A percentile compares a stretch with the other conserved stretches of the same genome.
Conservation (phyloP, 495 filamentous ascomycete species). For the Talaromyces thailandensis region DNA sequence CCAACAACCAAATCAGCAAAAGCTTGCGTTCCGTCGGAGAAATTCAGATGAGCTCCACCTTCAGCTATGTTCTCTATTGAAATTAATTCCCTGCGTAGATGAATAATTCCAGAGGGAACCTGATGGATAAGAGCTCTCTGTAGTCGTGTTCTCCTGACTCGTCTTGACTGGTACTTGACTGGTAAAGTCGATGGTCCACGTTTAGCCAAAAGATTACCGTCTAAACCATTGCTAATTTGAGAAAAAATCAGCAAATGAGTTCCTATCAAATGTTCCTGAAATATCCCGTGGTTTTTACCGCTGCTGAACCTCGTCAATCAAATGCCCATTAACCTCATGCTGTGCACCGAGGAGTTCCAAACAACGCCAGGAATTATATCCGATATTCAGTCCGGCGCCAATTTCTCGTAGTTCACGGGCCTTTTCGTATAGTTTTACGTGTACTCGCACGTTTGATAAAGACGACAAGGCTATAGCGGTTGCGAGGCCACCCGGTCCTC, state of each 20-base stretch:
- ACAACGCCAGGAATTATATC: conserved; percentile 27
- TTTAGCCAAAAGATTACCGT: background rate
- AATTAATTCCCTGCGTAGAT: conserved; percentile 28
- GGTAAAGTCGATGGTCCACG: background rate
- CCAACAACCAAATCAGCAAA: conserved; percentile 40
- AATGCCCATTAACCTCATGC: conserved; percentile 15
- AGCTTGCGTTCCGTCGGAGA: conserved; percentile 24
- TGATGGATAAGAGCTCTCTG: conserved; percentile 28
- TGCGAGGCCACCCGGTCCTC: conserved; percentile 39
- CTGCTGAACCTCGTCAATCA: conserved; percentile 1
- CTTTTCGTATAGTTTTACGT: conserved; percentile 34
- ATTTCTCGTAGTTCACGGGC: conserved; percentile 36
- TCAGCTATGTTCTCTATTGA: conserved; percentile 17
- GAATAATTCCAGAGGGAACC: conserved; percentile 25
- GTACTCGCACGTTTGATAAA: conserved; percentile 32
- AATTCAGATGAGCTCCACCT: conserved; percentile 18
- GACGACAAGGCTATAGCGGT: conserved; percentile 40
- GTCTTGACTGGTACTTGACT: conserved; percentile 4
- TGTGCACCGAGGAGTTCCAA: conserved; percentile 36
- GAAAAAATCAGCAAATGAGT: background rate
- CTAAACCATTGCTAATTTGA: background rate
- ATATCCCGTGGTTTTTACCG: background rate
- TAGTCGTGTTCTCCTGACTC: conserved; percentile 29
- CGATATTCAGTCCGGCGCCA: conserved; percentile 39
- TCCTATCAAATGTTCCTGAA: background rate